phyloP scores from a whole-genome alignment of 371 early-diverging fungal genomes.

The Apophysomyces sp. region DNA sequence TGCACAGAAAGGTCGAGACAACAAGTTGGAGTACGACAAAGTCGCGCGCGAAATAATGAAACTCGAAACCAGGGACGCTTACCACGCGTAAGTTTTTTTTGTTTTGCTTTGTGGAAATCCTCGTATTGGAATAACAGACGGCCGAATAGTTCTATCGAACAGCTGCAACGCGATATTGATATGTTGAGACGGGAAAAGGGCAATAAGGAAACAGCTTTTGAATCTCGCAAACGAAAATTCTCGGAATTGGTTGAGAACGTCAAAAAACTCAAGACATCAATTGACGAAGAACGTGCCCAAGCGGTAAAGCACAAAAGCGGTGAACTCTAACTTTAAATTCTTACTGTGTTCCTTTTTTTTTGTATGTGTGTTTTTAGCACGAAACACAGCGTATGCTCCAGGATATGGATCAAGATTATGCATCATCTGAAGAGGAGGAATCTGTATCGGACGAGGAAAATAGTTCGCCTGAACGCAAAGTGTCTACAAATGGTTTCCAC shows the following conservation, averaged over 20 bases:
- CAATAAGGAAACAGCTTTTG: conserved; percentile 24
- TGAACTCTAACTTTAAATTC: too few relatives aligned
- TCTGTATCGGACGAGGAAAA: conserved; percentile 1
- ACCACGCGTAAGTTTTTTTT: conserved; percentile 37
- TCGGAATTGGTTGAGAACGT: conserved; percentile 18
- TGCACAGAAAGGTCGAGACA: conserved; percentile 46
- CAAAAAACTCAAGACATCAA: conserved; percentile 29
- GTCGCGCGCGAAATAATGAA: conserved; percentile 55
- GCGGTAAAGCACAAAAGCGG: conserved; percentile 19
- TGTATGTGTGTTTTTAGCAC: conserved; percentile 25
- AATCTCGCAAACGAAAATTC: conserved; percentile 31
- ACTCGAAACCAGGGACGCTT: conserved; percentile 43
- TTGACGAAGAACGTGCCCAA: conserved; percentile 37
- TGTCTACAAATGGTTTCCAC: conserved; percentile 5
- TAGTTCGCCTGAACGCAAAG: conserved; percentile 9
- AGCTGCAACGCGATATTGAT: conserved; percentile 35
- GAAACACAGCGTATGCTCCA: conserved; percentile 31
- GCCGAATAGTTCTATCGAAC: conserved; percentile 27
- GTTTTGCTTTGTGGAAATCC: too few relatives aligned
- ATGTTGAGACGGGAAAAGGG: conserved; percentile 34
- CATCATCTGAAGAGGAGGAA: conserved; percentile 33
- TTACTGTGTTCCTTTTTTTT: neutral
- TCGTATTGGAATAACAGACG: neutral
- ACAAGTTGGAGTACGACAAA: conserved; percentile 58
- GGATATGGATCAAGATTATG: conserved; percentile 44